Evolutionary conservation across 2,329 filamentous ascomycete species (phyloP).

Genomic region (Rutstroemia sp.): DNA sequence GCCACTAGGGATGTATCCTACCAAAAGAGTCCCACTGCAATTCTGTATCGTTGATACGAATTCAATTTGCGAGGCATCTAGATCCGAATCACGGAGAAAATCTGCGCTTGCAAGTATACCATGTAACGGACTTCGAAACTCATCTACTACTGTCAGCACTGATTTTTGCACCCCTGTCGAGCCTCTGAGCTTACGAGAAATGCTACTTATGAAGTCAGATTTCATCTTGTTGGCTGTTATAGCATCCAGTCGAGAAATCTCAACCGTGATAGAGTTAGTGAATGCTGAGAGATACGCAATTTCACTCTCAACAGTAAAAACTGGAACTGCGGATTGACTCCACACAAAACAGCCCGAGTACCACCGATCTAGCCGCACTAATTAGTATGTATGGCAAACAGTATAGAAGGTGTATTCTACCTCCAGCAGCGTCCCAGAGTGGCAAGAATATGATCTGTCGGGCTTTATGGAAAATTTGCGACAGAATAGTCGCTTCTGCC

Average conservation of each 20-base stretch:
- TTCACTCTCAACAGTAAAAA: slow-evolving; percentile 26
- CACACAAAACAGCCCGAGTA: slow-evolving; percentile 24
- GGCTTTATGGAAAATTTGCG: slow-evolving; percentile 22
- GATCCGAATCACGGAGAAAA: not conserved
- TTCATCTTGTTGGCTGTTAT: slow-evolving; percentile 40
- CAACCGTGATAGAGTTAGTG: slow-evolving; percentile 22
- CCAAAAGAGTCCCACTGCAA: slow-evolving; percentile 42
- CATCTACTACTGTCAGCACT: slow-evolving; percentile 20
- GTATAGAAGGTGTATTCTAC: slow-evolving; percentile 9
- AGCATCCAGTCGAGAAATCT: slow-evolving; percentile 35
- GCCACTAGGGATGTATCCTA: not conserved
- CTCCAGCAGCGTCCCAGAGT: slow-evolving; percentile 25
- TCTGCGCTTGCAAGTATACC: slow-evolving; percentile 47
- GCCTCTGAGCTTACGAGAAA: slow-evolving; percentile 34
- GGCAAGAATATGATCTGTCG: slow-evolving; percentile 28
- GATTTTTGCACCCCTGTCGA: not conserved
- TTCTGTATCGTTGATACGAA: slow-evolving; percentile 35
- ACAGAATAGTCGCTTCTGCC: slow-evolving; percentile 22
- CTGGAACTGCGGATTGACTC: slow-evolving; percentile 27
- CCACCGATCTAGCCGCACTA: slow-evolving; percentile 17
- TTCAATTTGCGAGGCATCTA: slow-evolving; percentile 9
- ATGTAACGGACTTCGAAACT: slow-evolving; percentile 51
- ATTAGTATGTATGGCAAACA: too few relatives aligned
- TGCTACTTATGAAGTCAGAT: slow-evolving; percentile 47
- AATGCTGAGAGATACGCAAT: slow-evolving; percentile 31